Evolutionary conservation across 2,329 filamentous ascomycete genomes (phyloP).

Genomic region (Beauveria scarabaeidicola): DNA sequence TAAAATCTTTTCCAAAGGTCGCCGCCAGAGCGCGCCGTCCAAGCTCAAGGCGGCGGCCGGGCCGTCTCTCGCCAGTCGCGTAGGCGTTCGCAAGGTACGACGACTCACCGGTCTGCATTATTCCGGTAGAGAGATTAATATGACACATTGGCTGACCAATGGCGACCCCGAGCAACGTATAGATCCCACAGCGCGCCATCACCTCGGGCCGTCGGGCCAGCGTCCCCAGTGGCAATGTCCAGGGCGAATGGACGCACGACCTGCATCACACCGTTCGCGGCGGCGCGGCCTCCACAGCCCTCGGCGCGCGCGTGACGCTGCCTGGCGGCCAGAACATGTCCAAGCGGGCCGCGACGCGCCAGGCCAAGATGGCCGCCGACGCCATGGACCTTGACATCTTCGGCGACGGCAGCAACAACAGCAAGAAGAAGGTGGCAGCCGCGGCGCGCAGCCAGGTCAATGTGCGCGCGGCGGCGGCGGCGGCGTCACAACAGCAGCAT

Average conservation of each 20-base stretch:
- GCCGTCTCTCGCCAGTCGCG: conserved; percentile 60
- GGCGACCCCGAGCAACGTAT: background rate
- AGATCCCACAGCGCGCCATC: conserved; percentile 16
- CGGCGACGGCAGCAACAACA: conserved; percentile 17
- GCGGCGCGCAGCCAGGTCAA: conserved; percentile 15
- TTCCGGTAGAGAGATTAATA: background rate
- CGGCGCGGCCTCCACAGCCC: conserved; percentile 26
- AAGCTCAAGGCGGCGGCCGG: conserved; percentile 37
- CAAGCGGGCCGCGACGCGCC: conserved; percentile 20
- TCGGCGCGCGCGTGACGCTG: conserved; percentile 38
- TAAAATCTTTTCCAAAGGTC: conserved; percentile 58
- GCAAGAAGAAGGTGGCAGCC: conserved; percentile 10
- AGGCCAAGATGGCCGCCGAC: conserved; percentile 31
- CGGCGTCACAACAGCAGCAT: conserved; percentile 15
- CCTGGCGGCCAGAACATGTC: conserved; percentile 27
- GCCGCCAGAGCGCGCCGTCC: conserved; percentile 47
- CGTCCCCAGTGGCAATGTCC: conserved; percentile 44
- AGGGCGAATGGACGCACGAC: conserved; percentile 65
- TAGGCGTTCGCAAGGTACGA: conserved; percentile 62
- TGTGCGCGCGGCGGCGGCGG: conserved; percentile 16
- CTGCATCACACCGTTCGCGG: conserved; percentile 44
- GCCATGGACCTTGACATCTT: conserved; percentile 26
- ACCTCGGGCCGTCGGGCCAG: conserved; percentile 23
- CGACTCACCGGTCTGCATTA: background rate
- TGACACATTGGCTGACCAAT: background rate